Conservation (phyloP, 306 rosid genomes). For the Gastrolobium bilobum region DNA sequence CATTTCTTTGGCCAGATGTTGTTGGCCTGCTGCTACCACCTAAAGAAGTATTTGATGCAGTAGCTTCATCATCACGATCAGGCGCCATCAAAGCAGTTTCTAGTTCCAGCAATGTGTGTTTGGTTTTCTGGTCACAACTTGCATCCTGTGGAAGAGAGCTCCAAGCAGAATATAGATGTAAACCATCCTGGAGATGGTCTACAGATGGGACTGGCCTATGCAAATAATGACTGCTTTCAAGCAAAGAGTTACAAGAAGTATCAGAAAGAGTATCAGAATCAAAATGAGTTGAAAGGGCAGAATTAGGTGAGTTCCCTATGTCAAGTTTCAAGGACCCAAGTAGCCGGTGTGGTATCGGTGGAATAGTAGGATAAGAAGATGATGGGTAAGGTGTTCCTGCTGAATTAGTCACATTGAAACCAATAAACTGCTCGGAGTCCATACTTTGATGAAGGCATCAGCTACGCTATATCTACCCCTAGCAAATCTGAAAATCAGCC, state of each 20-base stretch:
- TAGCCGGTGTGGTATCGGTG: conserved; percentile 58
- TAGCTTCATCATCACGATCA: conserved; percentile 59
- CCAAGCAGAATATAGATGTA: conserved; percentile 48
- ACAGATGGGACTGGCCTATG: conserved; percentile 46
- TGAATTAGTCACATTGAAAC: conserved; percentile 55
- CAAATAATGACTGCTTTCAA: conserved; percentile 56
- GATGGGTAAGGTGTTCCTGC: conserved; percentile 58
- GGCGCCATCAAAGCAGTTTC: conserved; percentile 81
- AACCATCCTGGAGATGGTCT: conserved; percentile 48
- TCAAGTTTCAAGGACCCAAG: conserved; percentile 68
- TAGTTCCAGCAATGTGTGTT: conserved; percentile 60
- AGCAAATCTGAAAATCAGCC: conserved; percentile 27
- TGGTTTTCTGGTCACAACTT: conserved; percentile 49
- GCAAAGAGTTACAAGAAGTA: conserved; percentile 63
- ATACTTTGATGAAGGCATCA: conserved; percentile 63
- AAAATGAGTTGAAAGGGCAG: conserved; percentile 59
- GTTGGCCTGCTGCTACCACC: conserved; percentile 51
- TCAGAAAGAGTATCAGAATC: conserved; percentile 65
- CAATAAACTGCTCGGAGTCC: conserved; percentile 70
- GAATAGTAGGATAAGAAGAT: conserved; percentile 58
- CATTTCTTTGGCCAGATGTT: conserved; percentile 52
- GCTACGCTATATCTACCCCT: not conserved
- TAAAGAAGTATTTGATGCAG: conserved; percentile 49
- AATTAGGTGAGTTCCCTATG: conserved; percentile 66
- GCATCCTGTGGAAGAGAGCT: conserved; percentile 51